Percentiles rank a stretch among this genome's conserved stretches.
phyloP scores from a whole-genome alignment of 768 basidiomycete species.

The Termitomyces heimii region DNA sequence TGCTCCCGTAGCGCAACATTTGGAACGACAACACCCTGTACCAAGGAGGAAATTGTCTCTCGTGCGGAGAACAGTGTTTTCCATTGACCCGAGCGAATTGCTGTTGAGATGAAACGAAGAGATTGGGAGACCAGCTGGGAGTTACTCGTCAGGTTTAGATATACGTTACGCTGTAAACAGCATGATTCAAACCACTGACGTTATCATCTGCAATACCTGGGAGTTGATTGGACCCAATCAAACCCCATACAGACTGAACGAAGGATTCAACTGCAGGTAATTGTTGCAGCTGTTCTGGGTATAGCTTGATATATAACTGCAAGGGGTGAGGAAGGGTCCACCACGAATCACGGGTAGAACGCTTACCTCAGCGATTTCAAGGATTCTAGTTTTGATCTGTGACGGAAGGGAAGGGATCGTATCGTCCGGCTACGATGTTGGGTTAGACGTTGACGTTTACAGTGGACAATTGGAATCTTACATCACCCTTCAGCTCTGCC shows the following conservation, averaged over 20 bases:
- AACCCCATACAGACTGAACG: conserved; percentile 86
- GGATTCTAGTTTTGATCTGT: conserved; percentile 81
- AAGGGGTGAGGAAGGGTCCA: background rate
- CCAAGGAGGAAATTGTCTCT: conserved; percentile 77
- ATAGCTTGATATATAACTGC: conserved; percentile 77
- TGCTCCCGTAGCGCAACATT: conserved; percentile 85
- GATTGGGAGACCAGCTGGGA: conserved; percentile 82
- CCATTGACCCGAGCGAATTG: conserved; percentile 86
- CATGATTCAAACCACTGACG: conserved; percentile 31
- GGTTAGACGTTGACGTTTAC: conserved; percentile 5
- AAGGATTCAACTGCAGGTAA: conserved; percentile 63
- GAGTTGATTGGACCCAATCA: conserved; percentile 68
- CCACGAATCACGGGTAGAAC: background rate
- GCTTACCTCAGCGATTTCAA: conserved; percentile 83
- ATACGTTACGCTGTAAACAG: background rate
- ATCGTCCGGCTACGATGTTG: conserved; percentile 62
- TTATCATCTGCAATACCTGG: conserved; percentile 70
- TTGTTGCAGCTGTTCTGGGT: conserved; percentile 68
- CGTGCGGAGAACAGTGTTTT: conserved; percentile 71
- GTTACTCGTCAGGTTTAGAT: background rate
- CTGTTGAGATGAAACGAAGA: conserved; percentile 85
- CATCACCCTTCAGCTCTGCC: conserved; percentile 59
- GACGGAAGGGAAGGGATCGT: conserved; percentile 81
- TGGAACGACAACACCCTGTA: conserved; percentile 90
- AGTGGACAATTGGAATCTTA: conserved; percentile 28